Percentiles rank a stretch among this genome's conserved stretches.
Evolutionary conservation across 1,284 basidiomycete species (phyloP).

Genomic region (Melampsora americana): DNA sequence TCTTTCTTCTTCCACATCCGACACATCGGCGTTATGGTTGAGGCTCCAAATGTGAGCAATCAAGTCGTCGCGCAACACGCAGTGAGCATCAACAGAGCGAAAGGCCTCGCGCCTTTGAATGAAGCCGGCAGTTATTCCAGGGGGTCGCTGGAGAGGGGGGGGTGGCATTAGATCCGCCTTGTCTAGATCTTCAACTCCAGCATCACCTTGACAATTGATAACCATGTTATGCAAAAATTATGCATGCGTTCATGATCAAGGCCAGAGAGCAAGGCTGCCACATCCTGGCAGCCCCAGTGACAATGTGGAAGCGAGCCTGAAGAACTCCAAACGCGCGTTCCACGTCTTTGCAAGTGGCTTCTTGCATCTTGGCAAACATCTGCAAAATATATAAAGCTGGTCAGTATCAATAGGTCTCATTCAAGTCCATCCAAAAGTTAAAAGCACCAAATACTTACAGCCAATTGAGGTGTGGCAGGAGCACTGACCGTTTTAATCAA

Average conservation of each 20-base stretch:
- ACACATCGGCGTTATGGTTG: too few relatives aligned
- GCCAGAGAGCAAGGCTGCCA: background rate
- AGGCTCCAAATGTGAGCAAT: too few relatives aligned
- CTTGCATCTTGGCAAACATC: background rate
- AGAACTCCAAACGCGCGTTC: background rate
- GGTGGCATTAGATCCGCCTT: background rate
- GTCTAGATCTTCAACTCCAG: too few relatives aligned
- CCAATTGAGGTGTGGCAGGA: background rate
- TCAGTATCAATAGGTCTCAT: too few relatives aligned
- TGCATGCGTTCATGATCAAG: background rate
- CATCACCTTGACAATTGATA: background rate
- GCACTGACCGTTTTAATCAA: background rate
- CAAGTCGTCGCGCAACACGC: too few relatives aligned
- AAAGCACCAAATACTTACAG: too few relatives aligned
- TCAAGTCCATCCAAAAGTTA: too few relatives aligned
- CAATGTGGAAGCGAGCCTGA: background rate
- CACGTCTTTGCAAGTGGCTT: background rate
- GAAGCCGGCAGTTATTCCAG: too few relatives aligned
- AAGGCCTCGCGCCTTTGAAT: too few relatives aligned
- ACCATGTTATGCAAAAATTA: background rate
- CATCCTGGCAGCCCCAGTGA: background rate
- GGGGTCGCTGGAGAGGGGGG: too few relatives aligned
- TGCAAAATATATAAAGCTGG: background rate
- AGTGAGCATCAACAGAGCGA: too few relatives aligned
- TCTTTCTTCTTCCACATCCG: too few relatives aligned